These are phyloP conservation scores for Cladobotryum protrusum DNA, from an alignment of 2,329 filamentous ascomycete genomes.

Conservation along the genomic window DNA sequence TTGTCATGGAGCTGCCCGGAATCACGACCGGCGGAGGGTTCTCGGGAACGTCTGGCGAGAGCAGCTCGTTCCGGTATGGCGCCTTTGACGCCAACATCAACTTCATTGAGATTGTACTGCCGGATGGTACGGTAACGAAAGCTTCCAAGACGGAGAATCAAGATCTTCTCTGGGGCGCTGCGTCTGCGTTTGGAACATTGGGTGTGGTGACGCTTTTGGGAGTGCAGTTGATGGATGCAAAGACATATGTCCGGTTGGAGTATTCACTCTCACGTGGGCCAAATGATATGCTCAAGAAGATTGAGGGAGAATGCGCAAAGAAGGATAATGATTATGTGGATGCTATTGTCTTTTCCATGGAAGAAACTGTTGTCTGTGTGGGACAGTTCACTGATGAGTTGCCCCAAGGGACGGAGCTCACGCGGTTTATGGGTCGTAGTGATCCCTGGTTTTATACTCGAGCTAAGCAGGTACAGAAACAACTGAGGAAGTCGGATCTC, in stretches of 20 bases:
- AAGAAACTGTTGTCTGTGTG: conserved; percentile 52
- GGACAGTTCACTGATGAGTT: conserved; percentile 49
- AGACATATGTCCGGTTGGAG: conserved; percentile 49
- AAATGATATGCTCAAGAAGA: conserved; percentile 31
- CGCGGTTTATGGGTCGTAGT: conserved; percentile 47
- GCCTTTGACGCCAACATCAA: conserved; percentile 58
- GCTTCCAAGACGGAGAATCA: conserved; percentile 48
- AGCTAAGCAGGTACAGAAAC: conserved; percentile 39
- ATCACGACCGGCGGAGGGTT: conserved; percentile 66
- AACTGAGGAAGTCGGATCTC: conserved; percentile 18
- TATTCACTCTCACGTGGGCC: conserved; percentile 44
- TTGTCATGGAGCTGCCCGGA: conserved; percentile 68
- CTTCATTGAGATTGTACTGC: conserved; percentile 59
- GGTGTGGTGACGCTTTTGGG: conserved; percentile 61
- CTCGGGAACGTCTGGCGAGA: conserved; percentile 61
- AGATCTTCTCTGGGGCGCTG: conserved; percentile 60
- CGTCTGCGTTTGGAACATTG: conserved; percentile 59
- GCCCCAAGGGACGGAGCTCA: conserved; percentile 27
- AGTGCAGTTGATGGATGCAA: conserved; percentile 50
- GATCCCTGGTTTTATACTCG: conserved; percentile 75
- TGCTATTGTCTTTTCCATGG: conserved; percentile 55
- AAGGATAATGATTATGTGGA: conserved; percentile 58
- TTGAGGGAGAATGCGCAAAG: conserved; percentile 38
- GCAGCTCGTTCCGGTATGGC: conserved; percentile 60
- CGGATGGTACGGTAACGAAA: conserved; percentile 49